A percentile compares a stretch with the other conserved stretches of the same genome.
phyloP scores from a whole-genome alignment of 2,329 filamentous ascomycete genomes.

The Nemania sp. region DNA sequence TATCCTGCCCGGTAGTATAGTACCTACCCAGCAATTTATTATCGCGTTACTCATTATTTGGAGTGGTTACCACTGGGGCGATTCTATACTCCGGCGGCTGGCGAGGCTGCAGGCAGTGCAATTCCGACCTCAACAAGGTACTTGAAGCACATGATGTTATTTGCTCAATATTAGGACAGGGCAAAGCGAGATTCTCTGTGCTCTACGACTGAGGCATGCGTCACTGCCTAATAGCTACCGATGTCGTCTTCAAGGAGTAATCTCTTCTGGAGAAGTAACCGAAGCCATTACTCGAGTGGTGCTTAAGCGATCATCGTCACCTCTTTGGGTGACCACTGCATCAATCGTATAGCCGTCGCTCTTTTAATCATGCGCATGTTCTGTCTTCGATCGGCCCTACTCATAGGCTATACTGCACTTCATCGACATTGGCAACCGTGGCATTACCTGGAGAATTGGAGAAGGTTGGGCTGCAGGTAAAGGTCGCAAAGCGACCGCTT shows the following conservation, averaged over 20 bases:
- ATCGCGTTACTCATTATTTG: background rate
- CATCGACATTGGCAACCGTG: conserved; percentile 11
- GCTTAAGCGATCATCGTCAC: conserved; percentile 32
- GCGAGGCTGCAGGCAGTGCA: conserved; percentile 19
- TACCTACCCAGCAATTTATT: background rate
- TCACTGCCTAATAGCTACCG: background rate
- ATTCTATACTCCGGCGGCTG: conserved; percentile 11
- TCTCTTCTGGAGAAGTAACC: conserved; percentile 5
- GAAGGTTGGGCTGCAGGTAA: conserved; percentile 15
- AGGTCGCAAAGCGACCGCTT: conserved; percentile 21
- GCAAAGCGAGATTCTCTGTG: conserved; percentile 18
- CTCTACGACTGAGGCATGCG: background rate
- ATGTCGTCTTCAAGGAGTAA: background rate
- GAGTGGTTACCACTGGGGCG: conserved; percentile 10
- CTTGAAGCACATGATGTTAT: conserved; percentile 1
- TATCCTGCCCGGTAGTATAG: background rate
- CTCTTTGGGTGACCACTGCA: conserved; percentile 31
- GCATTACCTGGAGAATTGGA: conserved; percentile 24
- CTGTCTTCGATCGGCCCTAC: conserved; percentile 34
- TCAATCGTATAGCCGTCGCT: conserved; percentile 22
- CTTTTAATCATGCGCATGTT: conserved; percentile 10
- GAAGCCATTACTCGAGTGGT: conserved; percentile 23
- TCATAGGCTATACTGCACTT: conserved; percentile 35
- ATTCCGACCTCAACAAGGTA: conserved; percentile 19
- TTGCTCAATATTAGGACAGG: background rate